These are phyloP conservation scores for Penicillium brasilianum DNA, from an alignment of 2,329 filamentous ascomycete genomes.

Conservation along the genomic window DNA sequence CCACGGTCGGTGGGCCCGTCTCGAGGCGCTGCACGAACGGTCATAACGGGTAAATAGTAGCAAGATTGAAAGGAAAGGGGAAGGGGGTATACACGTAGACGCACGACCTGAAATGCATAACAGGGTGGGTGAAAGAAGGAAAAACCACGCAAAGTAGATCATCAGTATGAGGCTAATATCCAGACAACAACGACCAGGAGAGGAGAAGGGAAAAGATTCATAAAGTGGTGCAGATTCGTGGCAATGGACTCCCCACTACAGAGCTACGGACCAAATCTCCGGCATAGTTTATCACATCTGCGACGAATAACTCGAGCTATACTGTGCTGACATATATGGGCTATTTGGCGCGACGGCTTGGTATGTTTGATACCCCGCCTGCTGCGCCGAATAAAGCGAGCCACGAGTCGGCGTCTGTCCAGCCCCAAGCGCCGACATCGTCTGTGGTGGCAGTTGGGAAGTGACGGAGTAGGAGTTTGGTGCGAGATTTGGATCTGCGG, in stretches of 20 bases:
- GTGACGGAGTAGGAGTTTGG: constrained; percentile 32
- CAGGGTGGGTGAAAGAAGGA: background rate
- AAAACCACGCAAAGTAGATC: background rate
- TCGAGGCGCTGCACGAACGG: constrained; percentile 10
- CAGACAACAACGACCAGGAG: background rate
- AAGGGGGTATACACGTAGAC: constrained; percentile 21
- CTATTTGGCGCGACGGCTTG: constrained; percentile 25
- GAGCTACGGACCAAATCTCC: too few species aligned
- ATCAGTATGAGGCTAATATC: background rate
- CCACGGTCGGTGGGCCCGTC: constrained; percentile 15
- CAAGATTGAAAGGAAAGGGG: constrained; percentile 1
- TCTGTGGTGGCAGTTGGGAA: constrained; percentile 21
- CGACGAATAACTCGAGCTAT: constrained; percentile 27
- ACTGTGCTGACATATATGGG: constrained; percentile 26
- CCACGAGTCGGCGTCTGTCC: background rate
- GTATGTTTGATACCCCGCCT: constrained; percentile 23
- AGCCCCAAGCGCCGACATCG: too few species aligned
- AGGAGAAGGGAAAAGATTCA: background rate
- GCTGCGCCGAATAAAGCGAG: constrained; percentile 31
- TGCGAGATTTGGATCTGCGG: constrained; percentile 29
- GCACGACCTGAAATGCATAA: constrained; percentile 19
- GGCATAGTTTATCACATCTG: constrained; percentile 23
- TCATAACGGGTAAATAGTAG: constrained; percentile 7
- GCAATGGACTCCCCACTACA: background rate
- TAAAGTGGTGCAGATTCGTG: constrained; percentile 1